Base-by-base conservation (phyloP, 2,329 filamentous ascomycete genomes). In the Curvularia hawaiiensis region DNA sequence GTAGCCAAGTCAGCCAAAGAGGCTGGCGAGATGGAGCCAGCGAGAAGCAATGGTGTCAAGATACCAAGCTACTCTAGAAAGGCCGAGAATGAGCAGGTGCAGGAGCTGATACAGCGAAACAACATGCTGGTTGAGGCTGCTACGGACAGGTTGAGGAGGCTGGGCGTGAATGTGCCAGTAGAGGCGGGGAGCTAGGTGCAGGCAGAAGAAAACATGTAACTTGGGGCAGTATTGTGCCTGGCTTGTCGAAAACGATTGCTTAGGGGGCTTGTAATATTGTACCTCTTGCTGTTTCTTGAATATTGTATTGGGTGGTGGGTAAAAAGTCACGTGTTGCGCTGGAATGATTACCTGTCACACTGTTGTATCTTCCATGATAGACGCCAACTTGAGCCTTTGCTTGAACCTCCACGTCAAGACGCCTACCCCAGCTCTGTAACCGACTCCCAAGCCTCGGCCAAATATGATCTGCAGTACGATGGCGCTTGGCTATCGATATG, bases 11-110 rank as follows among this genome's bases (percentile, higher is more conserved):
- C 60, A 10, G 58, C 56, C 4, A 56, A 63, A 26, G 63, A 60
- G 28, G 59, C 61, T 18, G 54, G 49, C 6, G 58, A 65, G 26
- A 56, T 64, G 8, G 61, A 65, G 41, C 59, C 58, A 33, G 38
- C 49, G n/a, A 52, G 31, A 14, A 51, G n/a, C 26, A 52, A 41
- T 4, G 60, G 58, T 28, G 60, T 73, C 26, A 74, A 69, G 39
- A 69, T 77, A 8, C 73, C 75, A 2, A 69, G 65, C 20, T 66
- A 73, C 28, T 73, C 72, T 12, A 65, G 74, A 22, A 76, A 68
- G 48, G 63, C 65, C 43, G 74, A 76, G 63, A 71, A 72, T 16
- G 68, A 75, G 46, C 66, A 71, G 30, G 69, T 76, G 18, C 67
- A 74, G 45, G 66, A 66, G 51, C 43, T 75, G 58, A 60, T 77